phyloP scores from a whole-genome alignment of 2,329 filamentous ascomycete genomes.

The Pezizomycotina sp. region DNA sequence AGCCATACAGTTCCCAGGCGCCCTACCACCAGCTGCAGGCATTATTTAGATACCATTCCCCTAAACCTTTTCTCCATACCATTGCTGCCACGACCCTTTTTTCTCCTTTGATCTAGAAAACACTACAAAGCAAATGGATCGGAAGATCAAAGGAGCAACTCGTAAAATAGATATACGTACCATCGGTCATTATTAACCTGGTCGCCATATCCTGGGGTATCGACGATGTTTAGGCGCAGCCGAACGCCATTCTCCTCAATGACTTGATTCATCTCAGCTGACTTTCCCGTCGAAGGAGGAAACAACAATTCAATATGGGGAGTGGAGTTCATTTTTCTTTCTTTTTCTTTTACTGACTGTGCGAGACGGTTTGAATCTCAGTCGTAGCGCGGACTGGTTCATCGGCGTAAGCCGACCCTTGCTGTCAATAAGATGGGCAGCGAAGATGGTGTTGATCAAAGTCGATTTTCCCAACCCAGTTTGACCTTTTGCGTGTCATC shows the following conservation, averaged over 20 bases:
- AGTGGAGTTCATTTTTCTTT: too few species aligned
- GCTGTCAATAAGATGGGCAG: conserved; percentile 95
- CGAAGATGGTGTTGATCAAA: conserved; percentile 99
- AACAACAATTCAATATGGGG: too few species aligned
- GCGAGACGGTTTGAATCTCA: conserved; percentile 93
- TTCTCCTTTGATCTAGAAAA: background rate
- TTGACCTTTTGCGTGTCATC: conserved; percentile 48
- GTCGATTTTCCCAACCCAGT: conserved; percentile 98
- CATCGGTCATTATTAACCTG: conserved; percentile 99
- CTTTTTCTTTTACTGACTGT: conserved; percentile 50
- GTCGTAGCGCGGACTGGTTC: conserved; percentile 90
- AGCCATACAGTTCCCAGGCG: conserved; percentile 22
- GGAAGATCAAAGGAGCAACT: background rate
- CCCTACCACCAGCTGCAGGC: background rate
- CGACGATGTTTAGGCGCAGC: conserved; percentile 93
- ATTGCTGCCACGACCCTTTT: too few species aligned
- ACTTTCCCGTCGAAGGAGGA: too few species aligned
- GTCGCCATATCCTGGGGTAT: conserved; percentile 95
- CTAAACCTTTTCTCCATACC: too few species aligned
- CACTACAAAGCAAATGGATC: conserved; percentile 1
- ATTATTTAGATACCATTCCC: too few species aligned
- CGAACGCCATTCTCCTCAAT: conserved; percentile 99
- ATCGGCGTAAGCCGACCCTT: conserved; percentile 83
- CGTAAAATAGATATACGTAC: conserved; percentile 27
- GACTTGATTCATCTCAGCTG: conserved; percentile 39